Evolutionary conservation across 345 rosid species (phyloP).

Genomic region (Brassica juncea): DNA sequence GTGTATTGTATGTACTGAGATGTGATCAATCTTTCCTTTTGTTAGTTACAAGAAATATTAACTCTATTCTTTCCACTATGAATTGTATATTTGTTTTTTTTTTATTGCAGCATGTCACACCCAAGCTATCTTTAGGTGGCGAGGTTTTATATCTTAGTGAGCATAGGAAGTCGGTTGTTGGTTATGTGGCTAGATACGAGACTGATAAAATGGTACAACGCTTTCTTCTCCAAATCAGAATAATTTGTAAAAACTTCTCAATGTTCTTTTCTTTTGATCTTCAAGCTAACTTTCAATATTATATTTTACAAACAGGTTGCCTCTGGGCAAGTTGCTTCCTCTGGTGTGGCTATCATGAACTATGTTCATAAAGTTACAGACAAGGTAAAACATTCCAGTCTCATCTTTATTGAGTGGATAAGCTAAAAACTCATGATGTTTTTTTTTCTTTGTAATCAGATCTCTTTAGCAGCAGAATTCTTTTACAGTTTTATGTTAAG

Average conservation of each 20-base stretch:
- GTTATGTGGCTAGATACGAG: constrained; percentile 86
- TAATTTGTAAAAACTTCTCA: not conserved
- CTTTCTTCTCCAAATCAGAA: not conserved
- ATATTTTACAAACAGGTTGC: constrained; percentile 50
- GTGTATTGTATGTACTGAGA: not conserved
- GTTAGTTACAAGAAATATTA: not conserved
- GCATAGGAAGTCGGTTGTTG: constrained; percentile 73
- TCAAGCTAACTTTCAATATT: not conserved
- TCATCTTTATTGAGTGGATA: not conserved
- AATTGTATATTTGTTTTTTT: not conserved
- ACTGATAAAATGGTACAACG: constrained; percentile 74
- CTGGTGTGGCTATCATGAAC: constrained; percentile 76
- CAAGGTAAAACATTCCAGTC: constrained; percentile 51
- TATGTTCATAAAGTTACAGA: constrained; percentile 91
- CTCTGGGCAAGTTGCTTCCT: constrained; percentile 82
- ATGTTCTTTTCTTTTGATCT: not conserved
- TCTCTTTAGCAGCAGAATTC: constrained; percentile 76
- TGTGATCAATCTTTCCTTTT: not conserved
- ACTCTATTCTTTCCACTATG: not conserved
- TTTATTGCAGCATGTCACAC: constrained; percentile 72
- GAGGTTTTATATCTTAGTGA: constrained; percentile 88
- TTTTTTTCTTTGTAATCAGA: constrained; percentile 42
- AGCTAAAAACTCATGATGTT: not conserved
- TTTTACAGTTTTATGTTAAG: constrained; percentile 71
- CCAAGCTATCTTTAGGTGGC: constrained; percentile 72